Base-by-base conservation (phyloP, 1,284 basidiomycete genomes). In the Megacollybia platyphylla region DNA sequence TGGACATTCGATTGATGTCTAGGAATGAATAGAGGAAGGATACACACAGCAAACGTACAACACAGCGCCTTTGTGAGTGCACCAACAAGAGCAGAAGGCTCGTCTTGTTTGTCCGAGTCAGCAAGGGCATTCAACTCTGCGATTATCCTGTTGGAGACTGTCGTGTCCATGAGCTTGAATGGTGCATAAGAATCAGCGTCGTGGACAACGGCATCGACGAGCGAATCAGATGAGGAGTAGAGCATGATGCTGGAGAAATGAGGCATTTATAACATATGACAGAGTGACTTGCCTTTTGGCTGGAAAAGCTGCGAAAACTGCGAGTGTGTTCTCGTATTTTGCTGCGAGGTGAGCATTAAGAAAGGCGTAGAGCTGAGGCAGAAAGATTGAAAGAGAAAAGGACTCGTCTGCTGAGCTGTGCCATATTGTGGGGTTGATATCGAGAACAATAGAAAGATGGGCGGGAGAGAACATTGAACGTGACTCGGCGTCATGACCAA, bases 321-420 rank as follows among this genome's bases (percentile, higher is more conserved):
- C 87, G 11, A 97, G 68, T 5, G 86, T 79, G 58, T 97, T 99
- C 54, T 93, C 90, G 64, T 93, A 86, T 49, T 85, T 79, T 51
- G 82, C 76, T 0, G 92, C 91, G 46, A 94, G 74, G 62, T 97
- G 92, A 1, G 91, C 79, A 54, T 98, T 97, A 51, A 94, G 67
- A 54, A 97, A 96, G 17, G 89, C 83, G 46, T 96, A 74, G 9
- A 96, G 68, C 51, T 89, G 84, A 0, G 82, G 75, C 41, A 91
- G 65, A 60, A 91, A 91, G 2, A 71, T 56, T 18, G 70, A 58
- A 20, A 92, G 67, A 0, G 76, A 58, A 8, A 91, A 61, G 1
- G 80, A 70, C 2, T 65, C 51, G 48, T 68, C 58, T 39, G 76
- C 68, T 47, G 78, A 73, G 49, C 77, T 63, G 51, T 80, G 69